These are phyloP conservation scores for Acanthamoeba healyi DNA, from an alignment of 208 protist species.

Conservation along the genomic window DNA sequence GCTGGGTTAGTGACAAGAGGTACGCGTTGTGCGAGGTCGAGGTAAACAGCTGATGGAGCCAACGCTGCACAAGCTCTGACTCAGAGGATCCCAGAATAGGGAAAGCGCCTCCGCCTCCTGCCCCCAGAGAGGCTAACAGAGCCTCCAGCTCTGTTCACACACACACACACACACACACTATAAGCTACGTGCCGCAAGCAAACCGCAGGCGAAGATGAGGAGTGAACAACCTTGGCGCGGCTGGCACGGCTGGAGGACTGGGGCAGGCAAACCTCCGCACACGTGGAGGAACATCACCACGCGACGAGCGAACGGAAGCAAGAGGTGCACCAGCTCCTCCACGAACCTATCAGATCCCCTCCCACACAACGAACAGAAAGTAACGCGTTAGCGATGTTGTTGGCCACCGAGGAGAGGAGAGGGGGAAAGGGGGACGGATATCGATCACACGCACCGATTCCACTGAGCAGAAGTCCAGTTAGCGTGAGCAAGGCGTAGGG, in stretches of 20 bases:
- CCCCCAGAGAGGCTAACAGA: background rate
- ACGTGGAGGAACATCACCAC: conserved; percentile 22
- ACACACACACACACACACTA: background rate
- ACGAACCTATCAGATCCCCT: background rate
- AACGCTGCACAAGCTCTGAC: background rate
- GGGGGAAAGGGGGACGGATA: background rate
- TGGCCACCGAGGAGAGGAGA: background rate
- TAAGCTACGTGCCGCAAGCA: background rate
- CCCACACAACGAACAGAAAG: background rate
- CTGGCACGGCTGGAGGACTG: background rate
- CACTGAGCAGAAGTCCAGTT: background rate
- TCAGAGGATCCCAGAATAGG: background rate
- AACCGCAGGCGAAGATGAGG: background rate
- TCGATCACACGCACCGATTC: background rate
- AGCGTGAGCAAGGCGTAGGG: background rate
- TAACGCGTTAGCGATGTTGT: too few relatives aligned
- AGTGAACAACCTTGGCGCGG: background rate
- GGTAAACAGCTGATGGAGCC: background rate
- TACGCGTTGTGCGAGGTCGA: too few relatives aligned
- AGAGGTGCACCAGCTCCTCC: background rate
- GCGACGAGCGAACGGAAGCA: conserved; percentile 35
- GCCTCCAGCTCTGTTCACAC: conserved; percentile 2
- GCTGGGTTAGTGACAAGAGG: too few relatives aligned
- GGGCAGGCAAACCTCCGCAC: background rate
- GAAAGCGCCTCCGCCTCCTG: background rate